Percentiles rank a stretch among this genome's conserved stretches.
Evolutionary conservation across 805 yeast species (phyloP).

Genomic region (Brettanomyces anomalus): DNA sequence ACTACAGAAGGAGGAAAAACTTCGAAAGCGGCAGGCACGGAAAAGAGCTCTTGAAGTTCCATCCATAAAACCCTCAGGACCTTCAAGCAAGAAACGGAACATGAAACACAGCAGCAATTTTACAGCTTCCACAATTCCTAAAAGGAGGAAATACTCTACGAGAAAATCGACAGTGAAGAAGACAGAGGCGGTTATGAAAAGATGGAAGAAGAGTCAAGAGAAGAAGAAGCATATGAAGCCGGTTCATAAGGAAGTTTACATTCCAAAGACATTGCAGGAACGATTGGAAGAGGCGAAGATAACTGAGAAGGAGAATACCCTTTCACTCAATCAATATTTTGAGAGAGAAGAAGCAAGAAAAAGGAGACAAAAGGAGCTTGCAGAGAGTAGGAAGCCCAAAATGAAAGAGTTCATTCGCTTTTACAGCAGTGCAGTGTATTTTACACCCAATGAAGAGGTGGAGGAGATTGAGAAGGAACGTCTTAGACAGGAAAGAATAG

Average conservation of each 20-base stretch:
- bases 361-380: constrained; percentile 63
- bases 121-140: constrained; percentile 23
- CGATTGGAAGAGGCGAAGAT: constrained; percentile 73
- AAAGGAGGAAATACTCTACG: constrained; percentile 61
- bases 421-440: constrained; percentile 35
- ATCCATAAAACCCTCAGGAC: constrained; percentile 11
- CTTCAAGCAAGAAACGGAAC: constrained; percentile 23
- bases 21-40: constrained; percentile 31
- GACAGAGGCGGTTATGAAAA: constrained; percentile 67
- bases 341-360: constrained; percentile 81
- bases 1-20: constrained; percentile 24
- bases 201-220: constrained; percentile 59
- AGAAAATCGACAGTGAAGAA: constrained; percentile 71
- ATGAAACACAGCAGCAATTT: constrained; percentile 4
- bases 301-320: constrained; percentile 70
- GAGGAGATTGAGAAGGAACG: constrained; percentile 31
- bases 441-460: constrained; percentile 59
- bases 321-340: constrained; percentile 66
- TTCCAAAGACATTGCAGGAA: constrained; percentile 59
- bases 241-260: constrained; percentile 26
- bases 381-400: constrained; percentile 54
- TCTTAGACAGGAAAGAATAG: constrained; percentile 27
- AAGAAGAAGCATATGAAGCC: constrained; percentile 29
- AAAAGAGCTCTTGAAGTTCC: constrained; percentile 26
- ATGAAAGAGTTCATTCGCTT: constrained; percentile 52